Percentiles rank a stretch among this genome's conserved stretches.
Evolutionary conservation across 2,329 filamentous ascomycete species (phyloP).

Genomic region (Fusarium veterinarium): DNA sequence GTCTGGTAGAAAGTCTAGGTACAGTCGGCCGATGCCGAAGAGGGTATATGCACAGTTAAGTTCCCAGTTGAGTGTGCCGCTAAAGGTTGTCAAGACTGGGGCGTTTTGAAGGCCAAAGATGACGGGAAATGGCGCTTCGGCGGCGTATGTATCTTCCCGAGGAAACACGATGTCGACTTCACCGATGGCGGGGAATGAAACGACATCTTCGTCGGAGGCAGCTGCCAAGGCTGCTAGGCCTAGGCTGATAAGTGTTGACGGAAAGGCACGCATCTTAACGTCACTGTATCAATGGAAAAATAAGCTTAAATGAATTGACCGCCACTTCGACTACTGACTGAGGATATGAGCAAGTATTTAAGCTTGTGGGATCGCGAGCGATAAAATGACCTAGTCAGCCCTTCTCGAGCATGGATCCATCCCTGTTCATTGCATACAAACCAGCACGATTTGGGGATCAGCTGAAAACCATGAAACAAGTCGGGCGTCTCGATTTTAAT

Average conservation of each 20-base stretch:
- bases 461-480: conserved; percentile 12
- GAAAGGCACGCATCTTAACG: neutral
- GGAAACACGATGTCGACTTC: conserved; percentile 31
- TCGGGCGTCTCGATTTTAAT: conserved; percentile 7
- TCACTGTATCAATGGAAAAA: neutral
- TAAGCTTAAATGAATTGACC: neutral
- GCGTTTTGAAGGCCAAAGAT: conserved; percentile 33
- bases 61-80: conserved; percentile 19
- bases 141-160: conserved; percentile 25
- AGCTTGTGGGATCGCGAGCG: neutral
- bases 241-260: neutral
- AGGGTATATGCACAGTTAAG: conserved; percentile 16
- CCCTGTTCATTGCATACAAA: conserved; percentile 17
- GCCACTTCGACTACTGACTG: neutral
- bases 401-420: conserved; percentile 20
- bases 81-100: conserved; percentile 21
- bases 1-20: conserved; percentile 14
- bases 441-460: conserved; percentile 2
- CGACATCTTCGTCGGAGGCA: conserved; percentile 1
- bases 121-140: conserved; percentile 25
- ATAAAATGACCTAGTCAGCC: conserved; percentile 13
- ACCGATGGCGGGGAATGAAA: conserved; percentile 23
- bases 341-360: neutral
- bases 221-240: neutral
- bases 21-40: conserved; percentile 13